A percentile compares a stretch with the other conserved stretches of the same genome.
phyloP scores from a whole-genome alignment of 2,329 filamentous ascomycete species.

The Colletotrichum orchidophilum region DNA sequence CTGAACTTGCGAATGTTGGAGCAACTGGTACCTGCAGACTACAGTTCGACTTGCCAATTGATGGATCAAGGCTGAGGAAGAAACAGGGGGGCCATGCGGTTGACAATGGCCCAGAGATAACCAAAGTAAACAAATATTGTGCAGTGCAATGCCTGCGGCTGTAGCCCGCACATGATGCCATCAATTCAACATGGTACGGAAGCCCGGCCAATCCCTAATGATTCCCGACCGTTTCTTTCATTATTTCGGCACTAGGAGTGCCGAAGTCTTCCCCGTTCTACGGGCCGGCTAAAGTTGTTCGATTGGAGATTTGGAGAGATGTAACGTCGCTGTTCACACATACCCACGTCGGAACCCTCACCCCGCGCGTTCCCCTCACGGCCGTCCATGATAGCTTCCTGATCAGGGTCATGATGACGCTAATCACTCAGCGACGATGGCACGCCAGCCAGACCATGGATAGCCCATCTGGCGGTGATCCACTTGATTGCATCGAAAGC shows the following conservation, averaged over 20 bases:
- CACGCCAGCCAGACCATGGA: neutral
- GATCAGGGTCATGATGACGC: neutral
- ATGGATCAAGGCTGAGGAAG: neutral
- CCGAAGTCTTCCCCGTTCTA: neutral
- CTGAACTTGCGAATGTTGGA: neutral
- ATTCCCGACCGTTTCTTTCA: neutral
- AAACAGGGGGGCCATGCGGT: neutral
- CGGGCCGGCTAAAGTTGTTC: neutral
- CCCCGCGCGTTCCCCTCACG: neutral
- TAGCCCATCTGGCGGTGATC: neutral
- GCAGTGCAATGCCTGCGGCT: no score
- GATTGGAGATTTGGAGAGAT: constrained; percentile 11
- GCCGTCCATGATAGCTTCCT: neutral
- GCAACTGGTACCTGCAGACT: neutral
- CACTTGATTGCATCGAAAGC: neutral
- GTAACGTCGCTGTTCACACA: constrained; percentile 25
- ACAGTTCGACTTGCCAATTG: neutral
- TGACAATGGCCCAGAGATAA: neutral
- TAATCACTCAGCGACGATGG: neutral
- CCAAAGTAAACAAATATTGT: neutral
- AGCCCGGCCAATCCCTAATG: neutral
- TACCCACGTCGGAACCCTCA: neutral
- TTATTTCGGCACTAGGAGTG: neutral
- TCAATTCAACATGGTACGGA: neutral
- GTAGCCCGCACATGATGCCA: neutral